These are phyloP conservation scores for Heterotrichella gracilis DNA, from an alignment of 352 stramenopile species.

Conservation along the genomic window DNA sequence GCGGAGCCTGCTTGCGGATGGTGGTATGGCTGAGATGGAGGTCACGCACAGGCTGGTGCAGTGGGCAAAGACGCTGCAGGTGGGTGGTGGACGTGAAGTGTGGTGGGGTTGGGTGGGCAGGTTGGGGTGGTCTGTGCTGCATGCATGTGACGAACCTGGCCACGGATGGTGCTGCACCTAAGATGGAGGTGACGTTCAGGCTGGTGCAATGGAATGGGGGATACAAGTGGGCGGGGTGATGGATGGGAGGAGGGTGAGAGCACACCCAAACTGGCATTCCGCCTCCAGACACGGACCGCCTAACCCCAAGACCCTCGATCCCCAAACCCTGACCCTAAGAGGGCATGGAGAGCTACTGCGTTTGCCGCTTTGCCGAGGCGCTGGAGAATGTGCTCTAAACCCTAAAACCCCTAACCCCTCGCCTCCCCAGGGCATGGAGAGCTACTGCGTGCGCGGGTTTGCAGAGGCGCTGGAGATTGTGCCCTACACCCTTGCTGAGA, in stretches of 20 bases:
- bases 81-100: no score
- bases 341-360: neutral
- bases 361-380: no score
- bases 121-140: constrained; percentile 74
- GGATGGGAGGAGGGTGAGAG: constrained; percentile 15
- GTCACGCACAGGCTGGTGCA: constrained; percentile 58
- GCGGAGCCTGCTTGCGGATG: constrained; percentile 76
- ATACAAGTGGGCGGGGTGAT: no score
- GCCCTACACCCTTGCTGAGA: constrained; percentile 93
- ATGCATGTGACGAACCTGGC: constrained; percentile 96
- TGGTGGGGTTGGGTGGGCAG: constrained; percentile 92
- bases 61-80: constrained; percentile 53
- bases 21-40: constrained; percentile 77
- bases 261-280: neutral
- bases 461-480: constrained; percentile 86
- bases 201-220: constrained; percentile 61
- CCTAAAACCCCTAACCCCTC: no score
- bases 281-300: no score
- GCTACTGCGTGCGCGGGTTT: constrained; percentile 81
- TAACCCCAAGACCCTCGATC: no score
- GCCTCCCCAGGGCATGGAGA: constrained; percentile 43
- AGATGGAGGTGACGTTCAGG: constrained; percentile 71
- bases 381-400: no score
- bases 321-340: no score
- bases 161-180: constrained; percentile 67